Conservation (phyloP, 164 flowering plant species). For the Magnolia kwangsiensis region DNA sequence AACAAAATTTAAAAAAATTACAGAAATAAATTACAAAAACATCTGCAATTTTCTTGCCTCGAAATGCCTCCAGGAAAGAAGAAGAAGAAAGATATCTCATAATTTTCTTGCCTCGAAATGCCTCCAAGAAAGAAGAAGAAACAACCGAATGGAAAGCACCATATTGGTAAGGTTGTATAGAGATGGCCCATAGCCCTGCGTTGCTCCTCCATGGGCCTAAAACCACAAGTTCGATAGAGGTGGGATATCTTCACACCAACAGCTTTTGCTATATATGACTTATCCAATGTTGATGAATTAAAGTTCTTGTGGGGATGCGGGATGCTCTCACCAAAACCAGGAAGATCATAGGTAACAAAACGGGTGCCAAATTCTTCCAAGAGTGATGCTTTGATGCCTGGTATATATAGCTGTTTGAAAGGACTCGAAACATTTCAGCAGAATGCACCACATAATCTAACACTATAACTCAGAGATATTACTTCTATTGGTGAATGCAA, state of each 20-base stretch:
- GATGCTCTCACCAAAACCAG: conserved; percentile 99
- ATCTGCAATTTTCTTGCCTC: too few species aligned
- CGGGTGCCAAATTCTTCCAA: conserved; percentile 87
- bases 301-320: conserved; percentile 80
- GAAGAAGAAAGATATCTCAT: conserved; percentile 46
- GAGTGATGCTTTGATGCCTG: conserved; percentile 61
- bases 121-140: conserved; percentile 56
- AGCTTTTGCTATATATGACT: conserved; percentile 56
- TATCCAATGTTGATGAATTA: conserved; percentile 78
- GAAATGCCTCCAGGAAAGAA: too few species aligned
- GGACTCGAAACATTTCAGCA: too few species aligned
- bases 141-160: conserved; percentile 59
- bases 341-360: conserved; percentile 89
- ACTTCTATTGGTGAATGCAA: not conserved
- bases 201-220: conserved; percentile 99
- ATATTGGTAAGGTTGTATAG: conserved; percentile 78
- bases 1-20: too few species aligned
- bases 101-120: conserved; percentile 52
- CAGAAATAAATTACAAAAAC: too few species aligned
- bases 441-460: not conserved
- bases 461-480: not conserved
- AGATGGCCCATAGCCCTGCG: conserved; percentile 93
- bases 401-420: conserved; percentile 58
- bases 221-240: too few species aligned
- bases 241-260: too few species aligned